Evolutionary conservation across 345 rosid species (phyloP).

Genomic region (Aquilaria sinensis): DNA sequence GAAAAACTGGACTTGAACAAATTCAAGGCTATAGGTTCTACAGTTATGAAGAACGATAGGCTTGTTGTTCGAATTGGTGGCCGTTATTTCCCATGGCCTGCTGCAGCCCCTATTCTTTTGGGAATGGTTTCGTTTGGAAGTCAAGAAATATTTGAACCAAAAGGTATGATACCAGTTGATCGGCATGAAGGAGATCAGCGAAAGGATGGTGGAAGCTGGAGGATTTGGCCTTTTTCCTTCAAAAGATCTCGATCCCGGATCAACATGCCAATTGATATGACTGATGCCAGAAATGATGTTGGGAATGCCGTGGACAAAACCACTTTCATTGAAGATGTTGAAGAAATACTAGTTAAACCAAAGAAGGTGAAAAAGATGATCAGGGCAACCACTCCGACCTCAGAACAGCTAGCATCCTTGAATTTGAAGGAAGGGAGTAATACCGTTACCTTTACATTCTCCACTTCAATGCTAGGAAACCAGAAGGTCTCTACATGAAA

Average conservation of each 20-base stretch:
- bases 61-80: slow-evolving; percentile 44
- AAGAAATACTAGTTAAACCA: slow-evolving; percentile 21
- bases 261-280: slow-evolving; percentile 19
- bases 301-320: slow-evolving; percentile 26
- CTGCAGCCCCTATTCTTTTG: slow-evolving; percentile 48
- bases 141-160: slow-evolving; percentile 33
- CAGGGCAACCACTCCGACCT: slow-evolving; percentile 64
- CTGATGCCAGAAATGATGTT: slow-evolving; percentile 24
- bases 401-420: slow-evolving; percentile 77
- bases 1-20: slow-evolving; percentile 43
- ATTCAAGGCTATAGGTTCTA: slow-evolving; percentile 43
- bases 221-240: slow-evolving; percentile 79
- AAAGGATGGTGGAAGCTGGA: slow-evolving; percentile 64
- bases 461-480: slow-evolving; percentile 82
- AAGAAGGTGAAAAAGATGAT: slow-evolving; percentile 42
- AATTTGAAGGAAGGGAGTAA: slow-evolving; percentile 80
- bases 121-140: slow-evolving; percentile 49
- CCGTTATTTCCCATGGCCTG: slow-evolving; percentile 57
- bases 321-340: slow-evolving; percentile 20
- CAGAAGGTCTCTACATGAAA: slow-evolving; percentile 51
- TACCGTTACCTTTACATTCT: slow-evolving; percentile 72
- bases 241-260: slow-evolving; percentile 36
- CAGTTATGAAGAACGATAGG: slow-evolving; percentile 45
- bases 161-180: slow-evolving; percentile 60
- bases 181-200: slow-evolving; percentile 33